Base-by-base conservation (phyloP, 257 asterid species). In the Fraxinus americana region DNA sequence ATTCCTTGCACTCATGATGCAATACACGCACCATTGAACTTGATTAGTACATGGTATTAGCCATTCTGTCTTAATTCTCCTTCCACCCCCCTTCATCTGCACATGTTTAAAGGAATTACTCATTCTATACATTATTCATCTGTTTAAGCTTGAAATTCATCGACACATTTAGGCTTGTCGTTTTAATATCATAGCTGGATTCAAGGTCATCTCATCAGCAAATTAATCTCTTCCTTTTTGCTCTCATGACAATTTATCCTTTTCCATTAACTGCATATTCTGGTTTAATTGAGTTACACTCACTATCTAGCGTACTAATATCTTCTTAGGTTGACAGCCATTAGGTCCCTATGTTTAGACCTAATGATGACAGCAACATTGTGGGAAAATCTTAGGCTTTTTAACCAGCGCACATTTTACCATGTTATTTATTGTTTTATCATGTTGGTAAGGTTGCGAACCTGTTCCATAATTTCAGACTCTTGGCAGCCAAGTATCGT, bases 401-500 rank as follows among this genome's bases (percentile, higher is more conserved):
- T n/a, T n/a, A n/a, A n/a, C 65, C 27, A 0, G 25, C 65, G 1
- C 23, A 7, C 27, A 54, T 16, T 61, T 21, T 61, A 61, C 34
- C 17, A 61, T 9, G 2, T 32, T 39, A 11, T 73, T 59, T 23
- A 39, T 48, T 32, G 7, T 54, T 65, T 43, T 25, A 16, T 59
- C 77, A 50, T 65, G 52, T 77, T 75, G 69, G 29, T 35, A 52
- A 57, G 79, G 38, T 38, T 34, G 34, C 65, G 74, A 21, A 70
- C 23, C 21, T 78, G 36, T 71, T 80, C 72, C 67, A 59, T 75
- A 14, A 57, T 83, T 83, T 87, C 87, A 96, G 99, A 72, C 97
- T 96, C 73, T 86, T 96, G 76, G 94, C 99, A 4, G 97, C 97
- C 71, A 96, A 93, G 82, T 96, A 96, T 82, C 99, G 98, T 80